Conservation (phyloP, 257 asterid species). For the Capsicum chinense region DNA sequence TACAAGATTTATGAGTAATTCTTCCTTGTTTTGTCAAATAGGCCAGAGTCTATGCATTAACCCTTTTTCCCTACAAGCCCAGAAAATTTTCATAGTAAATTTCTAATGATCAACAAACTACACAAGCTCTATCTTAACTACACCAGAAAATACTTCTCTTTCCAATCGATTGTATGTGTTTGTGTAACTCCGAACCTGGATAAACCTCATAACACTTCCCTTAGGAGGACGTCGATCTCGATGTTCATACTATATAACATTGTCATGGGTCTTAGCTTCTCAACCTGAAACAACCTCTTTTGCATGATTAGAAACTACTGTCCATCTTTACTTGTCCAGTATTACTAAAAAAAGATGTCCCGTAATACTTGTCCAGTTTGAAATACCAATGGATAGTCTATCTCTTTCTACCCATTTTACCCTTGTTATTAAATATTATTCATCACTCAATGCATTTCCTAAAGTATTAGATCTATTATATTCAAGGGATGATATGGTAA, state of each 20-base stretch:
- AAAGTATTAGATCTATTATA: too few relatives aligned
- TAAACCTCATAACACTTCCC: neutral
- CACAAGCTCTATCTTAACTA: neutral
- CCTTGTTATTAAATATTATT: too few relatives aligned
- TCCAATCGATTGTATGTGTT: neutral
- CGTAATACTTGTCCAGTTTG: too few relatives aligned
- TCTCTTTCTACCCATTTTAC: too few relatives aligned
- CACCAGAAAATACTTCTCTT: neutral
- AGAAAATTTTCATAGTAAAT: conserved; percentile 1
- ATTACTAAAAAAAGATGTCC: too few relatives aligned
- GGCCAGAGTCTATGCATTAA: neutral
- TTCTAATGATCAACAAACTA: neutral
- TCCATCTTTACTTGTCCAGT: too few relatives aligned
- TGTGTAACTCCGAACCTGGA: neutral
- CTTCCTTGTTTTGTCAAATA: neutral
- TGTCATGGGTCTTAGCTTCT: neutral
- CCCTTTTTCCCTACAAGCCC: neutral
- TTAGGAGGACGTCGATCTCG: neutral
- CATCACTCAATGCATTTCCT: too few relatives aligned
- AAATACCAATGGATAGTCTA: too few relatives aligned
- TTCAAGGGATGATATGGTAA: too few relatives aligned
- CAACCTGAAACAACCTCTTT: neutral
- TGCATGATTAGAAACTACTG: neutral
- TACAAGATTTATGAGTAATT: too few relatives aligned
- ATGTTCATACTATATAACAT: neutral